Evolutionary conservation across 495 filamentous ascomycete species (phyloP).

Genomic region (Aspergillus biplanus): DNA sequence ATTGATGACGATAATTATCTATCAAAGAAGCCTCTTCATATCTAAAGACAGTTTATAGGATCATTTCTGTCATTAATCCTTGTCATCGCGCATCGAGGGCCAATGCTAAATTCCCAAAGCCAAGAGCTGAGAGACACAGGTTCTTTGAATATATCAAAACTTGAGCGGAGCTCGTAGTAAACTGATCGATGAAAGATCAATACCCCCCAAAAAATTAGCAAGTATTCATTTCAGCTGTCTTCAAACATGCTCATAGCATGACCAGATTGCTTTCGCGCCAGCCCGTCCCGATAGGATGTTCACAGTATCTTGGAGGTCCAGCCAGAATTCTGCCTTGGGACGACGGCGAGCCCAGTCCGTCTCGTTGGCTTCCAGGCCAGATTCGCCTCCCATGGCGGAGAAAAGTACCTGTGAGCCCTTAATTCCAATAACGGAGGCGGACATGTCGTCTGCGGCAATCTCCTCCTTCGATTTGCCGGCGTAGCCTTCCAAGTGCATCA

Average conservation of each 20-base stretch:
- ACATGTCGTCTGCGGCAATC: slow-evolving; percentile 70
- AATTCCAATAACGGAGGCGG: slow-evolving; percentile 85
- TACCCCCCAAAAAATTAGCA: neutral
- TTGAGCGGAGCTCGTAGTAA: neutral
- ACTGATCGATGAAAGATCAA: neutral
- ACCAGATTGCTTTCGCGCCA: slow-evolving; percentile 26
- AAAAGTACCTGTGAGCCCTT: slow-evolving; percentile 88
- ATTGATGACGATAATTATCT: too few species aligned
- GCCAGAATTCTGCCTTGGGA: slow-evolving; percentile 86
- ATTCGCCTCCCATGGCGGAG: slow-evolving; percentile 66
- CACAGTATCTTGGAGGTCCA: slow-evolving; percentile 76
- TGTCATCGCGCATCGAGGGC: neutral
- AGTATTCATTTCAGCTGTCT: neutral
- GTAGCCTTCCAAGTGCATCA: slow-evolving; percentile 84
- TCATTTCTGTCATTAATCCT: neutral
- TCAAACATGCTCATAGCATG: slow-evolving; percentile 32
- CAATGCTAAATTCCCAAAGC: neutral
- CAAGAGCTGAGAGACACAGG: neutral
- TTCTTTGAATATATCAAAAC: neutral
- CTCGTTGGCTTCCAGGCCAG: slow-evolving; percentile 74
- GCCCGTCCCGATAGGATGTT: slow-evolving; percentile 81
- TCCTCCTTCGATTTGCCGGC: slow-evolving; percentile 65
- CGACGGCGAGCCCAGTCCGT: slow-evolving; percentile 92
- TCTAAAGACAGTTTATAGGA: neutral
- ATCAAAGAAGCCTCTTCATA: neutral